Evolutionary conservation across 768 basidiomycete genomes (phyloP).

Genomic region (Hemileccinum rubropunctum): DNA sequence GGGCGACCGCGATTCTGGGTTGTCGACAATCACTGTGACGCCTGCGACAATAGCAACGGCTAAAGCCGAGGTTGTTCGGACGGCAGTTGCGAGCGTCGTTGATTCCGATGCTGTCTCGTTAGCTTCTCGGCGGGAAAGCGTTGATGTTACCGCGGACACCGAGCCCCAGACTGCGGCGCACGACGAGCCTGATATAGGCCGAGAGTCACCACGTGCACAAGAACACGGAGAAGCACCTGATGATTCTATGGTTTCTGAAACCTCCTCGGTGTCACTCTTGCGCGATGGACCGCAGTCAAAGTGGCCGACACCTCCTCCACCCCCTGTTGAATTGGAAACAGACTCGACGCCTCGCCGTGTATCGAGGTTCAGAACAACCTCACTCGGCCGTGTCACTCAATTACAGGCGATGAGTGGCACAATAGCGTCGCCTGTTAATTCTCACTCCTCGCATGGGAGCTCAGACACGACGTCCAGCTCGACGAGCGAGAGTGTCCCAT

Average conservation of each 20-base stretch:
- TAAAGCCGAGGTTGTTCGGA: conserved; percentile 45
- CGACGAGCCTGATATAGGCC: background rate
- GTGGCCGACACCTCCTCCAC: conserved; percentile 32
- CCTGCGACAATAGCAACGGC: conserved; percentile 44
- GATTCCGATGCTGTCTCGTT: conserved; percentile 29
- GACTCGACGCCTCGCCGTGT: conserved; percentile 26
- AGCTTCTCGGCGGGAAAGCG: conserved; percentile 12
- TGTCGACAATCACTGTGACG: conserved; percentile 45
- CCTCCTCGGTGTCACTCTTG: conserved; percentile 16
- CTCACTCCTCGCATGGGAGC: conserved; percentile 39
- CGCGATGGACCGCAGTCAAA: conserved; percentile 21
- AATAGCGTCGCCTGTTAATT: conserved; percentile 47
- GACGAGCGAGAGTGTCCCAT: conserved; percentile 18
- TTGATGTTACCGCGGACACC: conserved; percentile 9
- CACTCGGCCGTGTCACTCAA: conserved; percentile 26
- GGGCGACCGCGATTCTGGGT: conserved; percentile 29
- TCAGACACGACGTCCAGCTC: conserved; percentile 37
- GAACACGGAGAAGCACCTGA: conserved; percentile 12
- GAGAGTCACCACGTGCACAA: conserved; percentile 5
- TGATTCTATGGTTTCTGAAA: conserved; percentile 13
- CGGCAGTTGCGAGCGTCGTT: conserved; percentile 53
- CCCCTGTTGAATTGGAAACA: conserved; percentile 24
- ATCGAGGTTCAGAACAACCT: conserved; percentile 29
- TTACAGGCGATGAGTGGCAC: conserved; percentile 15
- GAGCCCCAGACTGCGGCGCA: background rate